Conservation (phyloP, 371 early-diverging fungal genomes). For the Globomyces sp. region DNA sequence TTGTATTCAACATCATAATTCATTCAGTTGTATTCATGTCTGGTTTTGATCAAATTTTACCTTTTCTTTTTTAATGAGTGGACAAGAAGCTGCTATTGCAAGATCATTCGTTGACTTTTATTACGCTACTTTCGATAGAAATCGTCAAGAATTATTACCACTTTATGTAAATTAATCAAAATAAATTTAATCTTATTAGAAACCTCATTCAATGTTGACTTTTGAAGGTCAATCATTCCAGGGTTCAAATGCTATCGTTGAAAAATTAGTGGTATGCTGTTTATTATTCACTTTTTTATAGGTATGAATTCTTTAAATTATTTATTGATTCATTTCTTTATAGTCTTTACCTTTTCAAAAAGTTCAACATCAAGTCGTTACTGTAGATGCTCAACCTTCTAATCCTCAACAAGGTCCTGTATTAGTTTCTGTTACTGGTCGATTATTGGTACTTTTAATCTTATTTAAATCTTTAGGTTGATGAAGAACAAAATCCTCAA, state of each 20-base stretch:
- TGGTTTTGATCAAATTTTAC: neutral
- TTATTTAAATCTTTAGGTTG: slow-evolving; percentile 47
- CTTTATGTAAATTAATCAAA: slow-evolving; percentile 63
- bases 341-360: slow-evolving; percentile 71
- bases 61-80: neutral
- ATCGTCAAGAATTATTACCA: slow-evolving; percentile 52
- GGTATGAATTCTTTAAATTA: too few relatives aligned
- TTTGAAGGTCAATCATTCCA: slow-evolving; percentile 68
- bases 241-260: slow-evolving; percentile 60
- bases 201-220: slow-evolving; percentile 70
- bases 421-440: slow-evolving; percentile 77
- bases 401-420: slow-evolving; percentile 48
- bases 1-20: too few relatives aligned
- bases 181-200: slow-evolving; percentile 42
- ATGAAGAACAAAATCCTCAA: slow-evolving; percentile 69
- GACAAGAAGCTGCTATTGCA: slow-evolving; percentile 25
- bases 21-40: too few relatives aligned
- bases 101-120: slow-evolving; percentile 70
- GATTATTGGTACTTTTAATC: slow-evolving; percentile 57
- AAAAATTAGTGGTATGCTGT: slow-evolving; percentile 70
- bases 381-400: slow-evolving; percentile 73
- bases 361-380: slow-evolving; percentile 63
- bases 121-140: slow-evolving; percentile 70
- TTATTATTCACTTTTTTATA: neutral
- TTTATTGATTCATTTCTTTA: too few relatives aligned